Conservation (phyloP, 345 rosid species). For the Populus davidiana region DNA sequence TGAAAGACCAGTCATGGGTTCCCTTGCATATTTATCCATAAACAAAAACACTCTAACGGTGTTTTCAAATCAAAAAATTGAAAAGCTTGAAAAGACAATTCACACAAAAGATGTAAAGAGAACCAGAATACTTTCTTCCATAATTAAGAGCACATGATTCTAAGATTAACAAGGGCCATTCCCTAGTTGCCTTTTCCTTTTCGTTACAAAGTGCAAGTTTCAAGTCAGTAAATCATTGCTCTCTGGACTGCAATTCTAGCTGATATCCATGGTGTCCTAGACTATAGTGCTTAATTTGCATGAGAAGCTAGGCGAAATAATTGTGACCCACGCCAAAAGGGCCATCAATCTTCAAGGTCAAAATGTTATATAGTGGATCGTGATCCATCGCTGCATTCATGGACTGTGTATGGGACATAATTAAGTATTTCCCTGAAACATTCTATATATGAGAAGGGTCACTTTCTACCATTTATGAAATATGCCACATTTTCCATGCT, state of each 20-base stretch:
- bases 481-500: constrained; percentile 20
- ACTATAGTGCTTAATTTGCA: background rate
- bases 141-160: too few species aligned
- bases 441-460: background rate
- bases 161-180: too few species aligned
- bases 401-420: background rate
- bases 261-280: background rate
- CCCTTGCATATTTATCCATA: too few species aligned
- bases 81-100: too few species aligned
- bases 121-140: too few species aligned
- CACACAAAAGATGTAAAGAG: too few species aligned
- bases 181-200: background rate
- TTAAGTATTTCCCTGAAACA: background rate
- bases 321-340: background rate
- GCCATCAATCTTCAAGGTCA: background rate
- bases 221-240: background rate
- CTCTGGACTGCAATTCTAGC: background rate
- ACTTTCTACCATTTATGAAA: background rate
- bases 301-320: background rate
- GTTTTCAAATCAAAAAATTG: too few species aligned
- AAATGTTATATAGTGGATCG: background rate
- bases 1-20: too few species aligned
- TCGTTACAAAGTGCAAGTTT: background rate
- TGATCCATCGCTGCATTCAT: background rate
- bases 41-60: too few species aligned